phyloP scores from a whole-genome alignment of 2,329 filamentous ascomycete genomes.

The Dothideomycetes sp. region DNA sequence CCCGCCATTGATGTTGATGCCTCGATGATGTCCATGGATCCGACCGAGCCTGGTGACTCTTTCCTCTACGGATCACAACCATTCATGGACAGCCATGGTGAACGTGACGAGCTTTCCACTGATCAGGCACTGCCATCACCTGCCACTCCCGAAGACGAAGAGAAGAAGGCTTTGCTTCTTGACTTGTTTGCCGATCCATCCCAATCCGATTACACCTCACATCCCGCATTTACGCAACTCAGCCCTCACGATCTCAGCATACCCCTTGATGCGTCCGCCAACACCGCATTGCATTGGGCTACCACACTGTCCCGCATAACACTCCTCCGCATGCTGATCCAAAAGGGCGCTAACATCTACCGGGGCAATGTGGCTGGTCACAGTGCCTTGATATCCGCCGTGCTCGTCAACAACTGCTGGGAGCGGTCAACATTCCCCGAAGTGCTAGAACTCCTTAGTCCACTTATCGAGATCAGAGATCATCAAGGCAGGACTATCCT shows the following conservation, averaged over 20 bases:
- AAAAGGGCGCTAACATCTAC: constrained; percentile 75
- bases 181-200: constrained; percentile 54
- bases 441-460: constrained; percentile 74
- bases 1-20: constrained; percentile 33
- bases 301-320: constrained; percentile 81
- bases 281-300: constrained; percentile 93
- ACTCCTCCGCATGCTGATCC: constrained; percentile 69
- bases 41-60: constrained; percentile 71
- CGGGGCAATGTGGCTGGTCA: constrained; percentile 83
- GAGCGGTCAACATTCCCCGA: constrained; percentile 86
- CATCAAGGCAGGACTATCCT: constrained; percentile 82
- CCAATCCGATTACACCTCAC: constrained; percentile 58
- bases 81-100: constrained; percentile 21
- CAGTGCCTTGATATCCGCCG: constrained; percentile 85
- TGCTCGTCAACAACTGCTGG: constrained; percentile 86
- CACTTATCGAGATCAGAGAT: constrained; percentile 84
- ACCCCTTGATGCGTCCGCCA: constrained; percentile 77
- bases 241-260: constrained; percentile 77
- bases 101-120: constrained; percentile 46
- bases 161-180: constrained; percentile 72
- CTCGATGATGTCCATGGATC: constrained; percentile 53
- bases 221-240: constrained; percentile 66
- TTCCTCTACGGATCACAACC: constrained; percentile 53
- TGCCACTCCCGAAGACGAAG: constrained; percentile 54
- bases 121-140: constrained; percentile 53